A percentile compares a stretch with the other conserved stretches of the same genome.
phyloP scores from a whole-genome alignment of 2,329 filamentous ascomycete species.

The Neurospora sp. region DNA sequence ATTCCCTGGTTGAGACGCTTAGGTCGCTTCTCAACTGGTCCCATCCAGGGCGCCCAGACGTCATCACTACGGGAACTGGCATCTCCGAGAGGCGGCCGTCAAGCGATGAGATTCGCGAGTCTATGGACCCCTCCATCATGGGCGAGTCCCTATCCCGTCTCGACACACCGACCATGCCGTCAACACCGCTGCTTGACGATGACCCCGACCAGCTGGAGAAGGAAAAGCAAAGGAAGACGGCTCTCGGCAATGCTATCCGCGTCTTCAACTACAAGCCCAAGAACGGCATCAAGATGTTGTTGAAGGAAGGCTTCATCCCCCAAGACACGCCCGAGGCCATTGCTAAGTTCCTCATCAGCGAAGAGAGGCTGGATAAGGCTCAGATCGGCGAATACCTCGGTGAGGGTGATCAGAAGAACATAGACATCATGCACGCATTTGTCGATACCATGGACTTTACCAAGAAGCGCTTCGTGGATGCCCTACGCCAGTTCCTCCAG shows the following conservation, averaged over 20 bases:
- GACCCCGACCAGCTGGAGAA: slow-evolving; percentile 92
- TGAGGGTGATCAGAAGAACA: slow-evolving; percentile 85
- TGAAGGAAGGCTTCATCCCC: slow-evolving; percentile 79
- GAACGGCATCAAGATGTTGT: slow-evolving; percentile 72
- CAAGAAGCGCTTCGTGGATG: slow-evolving; percentile 85
- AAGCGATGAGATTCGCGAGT: slow-evolving; percentile 51
- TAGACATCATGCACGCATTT: slow-evolving; percentile 97
- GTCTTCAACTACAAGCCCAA: slow-evolving; percentile 99
- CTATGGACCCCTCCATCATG: slow-evolving; percentile 58
- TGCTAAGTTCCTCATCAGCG: slow-evolving; percentile 69
- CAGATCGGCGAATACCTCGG: slow-evolving; percentile 91
- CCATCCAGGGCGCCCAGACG: slow-evolving; percentile 52
- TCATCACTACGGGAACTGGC: slow-evolving; percentile 38
- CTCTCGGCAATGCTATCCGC: slow-evolving; percentile 75
- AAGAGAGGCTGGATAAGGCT: slow-evolving; percentile 81
- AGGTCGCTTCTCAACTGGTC: slow-evolving; percentile 92
- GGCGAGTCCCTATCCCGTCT: slow-evolving; percentile 52
- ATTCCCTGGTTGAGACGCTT: slow-evolving; percentile 79
- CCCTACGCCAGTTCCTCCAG: slow-evolving; percentile 83
- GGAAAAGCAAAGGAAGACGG: slow-evolving; percentile 89
- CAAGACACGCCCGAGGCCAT: slow-evolving; percentile 74
- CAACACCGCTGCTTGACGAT: slow-evolving; percentile 68
- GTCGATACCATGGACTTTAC: slow-evolving; percentile 92
- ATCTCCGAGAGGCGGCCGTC: slow-evolving; percentile 46
- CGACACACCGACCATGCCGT: slow-evolving; percentile 49